phyloP scores from a whole-genome alignment of 2,329 filamentous ascomycete species.

The Fusarium nelsonii region DNA sequence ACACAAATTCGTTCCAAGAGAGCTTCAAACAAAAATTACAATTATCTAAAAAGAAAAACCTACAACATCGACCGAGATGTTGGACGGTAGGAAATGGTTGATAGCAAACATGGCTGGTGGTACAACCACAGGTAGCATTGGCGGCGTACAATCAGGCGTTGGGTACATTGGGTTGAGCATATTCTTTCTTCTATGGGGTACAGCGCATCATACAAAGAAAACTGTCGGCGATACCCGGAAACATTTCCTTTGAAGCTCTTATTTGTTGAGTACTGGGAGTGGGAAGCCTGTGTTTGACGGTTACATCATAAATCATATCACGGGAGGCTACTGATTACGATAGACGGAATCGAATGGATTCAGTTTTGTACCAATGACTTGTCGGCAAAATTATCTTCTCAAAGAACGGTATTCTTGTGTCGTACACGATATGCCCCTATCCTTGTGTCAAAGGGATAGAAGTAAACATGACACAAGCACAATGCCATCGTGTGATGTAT shows the following conservation, averaged over 20 bases:
- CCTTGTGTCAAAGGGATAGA: background rate
- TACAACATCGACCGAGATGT: background rate
- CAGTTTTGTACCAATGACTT: background rate
- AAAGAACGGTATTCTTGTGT: slow-evolving; percentile 12
- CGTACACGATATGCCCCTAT: slow-evolving; percentile 20
- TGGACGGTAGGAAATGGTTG: background rate
- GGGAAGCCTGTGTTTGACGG: background rate
- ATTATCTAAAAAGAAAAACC: background rate
- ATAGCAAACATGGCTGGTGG: slow-evolving; percentile 6
- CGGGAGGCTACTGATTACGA: slow-evolving; percentile 5
- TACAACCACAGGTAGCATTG: slow-evolving; percentile 19
- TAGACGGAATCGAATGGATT: background rate
- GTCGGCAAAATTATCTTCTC: background rate
- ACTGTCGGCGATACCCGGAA: background rate
- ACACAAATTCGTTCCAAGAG: background rate
- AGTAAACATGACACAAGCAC: slow-evolving; percentile 23
- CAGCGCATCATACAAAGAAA: slow-evolving; percentile 19
- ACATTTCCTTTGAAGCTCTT: background rate
- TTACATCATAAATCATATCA: background rate
- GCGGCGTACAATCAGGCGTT: slow-evolving; percentile 37
- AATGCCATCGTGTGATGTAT: background rate
- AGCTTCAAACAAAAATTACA: slow-evolving; percentile 10
- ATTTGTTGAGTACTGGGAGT: slow-evolving; percentile 2
- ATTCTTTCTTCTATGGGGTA: slow-evolving; percentile 20
- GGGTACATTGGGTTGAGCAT: slow-evolving; percentile 22